These are phyloP conservation scores for Rhodotorula babjevae DNA, from an alignment of 768 basidiomycete species.

Conservation along the genomic window DNA sequence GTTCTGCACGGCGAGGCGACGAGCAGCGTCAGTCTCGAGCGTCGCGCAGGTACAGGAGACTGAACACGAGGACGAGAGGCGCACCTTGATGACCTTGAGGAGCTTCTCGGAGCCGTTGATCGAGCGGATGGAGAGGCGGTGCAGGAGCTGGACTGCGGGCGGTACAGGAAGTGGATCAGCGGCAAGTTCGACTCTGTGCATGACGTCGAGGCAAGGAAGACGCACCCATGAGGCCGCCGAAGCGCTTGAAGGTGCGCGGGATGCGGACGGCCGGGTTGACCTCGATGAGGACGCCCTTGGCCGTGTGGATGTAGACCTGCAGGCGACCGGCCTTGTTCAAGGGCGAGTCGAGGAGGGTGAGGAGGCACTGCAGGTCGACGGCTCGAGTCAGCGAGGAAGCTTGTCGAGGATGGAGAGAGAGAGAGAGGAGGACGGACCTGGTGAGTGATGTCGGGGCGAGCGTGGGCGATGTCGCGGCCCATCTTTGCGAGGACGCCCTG, in stretches of 20 bases:
- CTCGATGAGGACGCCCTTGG: conserved; percentile 91
- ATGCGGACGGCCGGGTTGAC: conserved; percentile 97
- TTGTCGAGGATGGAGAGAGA: neutral
- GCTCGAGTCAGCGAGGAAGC: neutral
- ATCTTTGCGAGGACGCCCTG: conserved; percentile 98
- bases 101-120: conserved; percentile 96
- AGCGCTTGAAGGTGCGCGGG: conserved; percentile 96
- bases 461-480: conserved; percentile 95
- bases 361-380: conserved; percentile 63
- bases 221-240: conserved; percentile 95
- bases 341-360: conserved; percentile 94
- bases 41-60: neutral
- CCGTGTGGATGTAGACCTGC: conserved; percentile 97
- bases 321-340: conserved; percentile 94
- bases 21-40: neutral
- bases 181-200: too few species aligned
- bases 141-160: conserved; percentile 83
- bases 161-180: neutral
- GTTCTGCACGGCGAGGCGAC: conserved; percentile 64
- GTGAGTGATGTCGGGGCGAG: conserved; percentile 98
- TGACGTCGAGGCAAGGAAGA: too few species aligned
- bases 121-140: conserved; percentile 89
- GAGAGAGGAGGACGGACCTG: conserved; percentile 58
- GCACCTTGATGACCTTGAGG: conserved; percentile 90
- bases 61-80: conserved; percentile 34